These are phyloP conservation scores for Herpotrichia juniperi DNA, from an alignment of 2,329 filamentous ascomycete species.

Conservation along the genomic window DNA sequence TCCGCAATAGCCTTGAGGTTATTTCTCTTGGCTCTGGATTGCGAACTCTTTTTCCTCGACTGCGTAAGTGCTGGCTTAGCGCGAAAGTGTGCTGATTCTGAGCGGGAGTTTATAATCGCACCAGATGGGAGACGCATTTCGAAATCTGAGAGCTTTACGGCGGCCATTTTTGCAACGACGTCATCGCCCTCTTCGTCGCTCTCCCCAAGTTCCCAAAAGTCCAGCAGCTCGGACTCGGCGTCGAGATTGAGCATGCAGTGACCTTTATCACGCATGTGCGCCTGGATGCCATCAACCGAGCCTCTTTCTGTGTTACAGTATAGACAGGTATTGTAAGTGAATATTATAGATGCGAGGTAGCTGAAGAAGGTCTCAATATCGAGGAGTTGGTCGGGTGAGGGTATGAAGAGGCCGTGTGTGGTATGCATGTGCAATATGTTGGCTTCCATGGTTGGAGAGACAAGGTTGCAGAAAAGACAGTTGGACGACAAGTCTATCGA, in stretches of 20 bases:
- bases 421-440: slow-evolving; percentile 34
- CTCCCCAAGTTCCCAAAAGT: slow-evolving; percentile 46
- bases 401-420: slow-evolving; percentile 30
- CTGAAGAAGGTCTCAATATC: slow-evolving; percentile 35
- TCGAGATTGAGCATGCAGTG: slow-evolving; percentile 44
- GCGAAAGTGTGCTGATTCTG: slow-evolving; percentile 14
- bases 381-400: slow-evolving; percentile 24
- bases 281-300: slow-evolving; percentile 32
- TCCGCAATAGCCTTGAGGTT: slow-evolving; percentile 2
- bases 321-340: slow-evolving; percentile 40
- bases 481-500: slow-evolving; percentile 6
- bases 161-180: too few relatives aligned
- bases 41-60: slow-evolving; percentile 11
- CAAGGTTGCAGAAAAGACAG: slow-evolving; percentile 36
- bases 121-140: slow-evolving; percentile 26
- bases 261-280: slow-evolving; percentile 44
- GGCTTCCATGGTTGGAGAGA: slow-evolving; percentile 15
- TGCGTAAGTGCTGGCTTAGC: slow-evolving; percentile 14
- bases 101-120: slow-evolving; percentile 16
- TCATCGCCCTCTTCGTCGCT: too few relatives aligned
- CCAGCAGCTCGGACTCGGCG: slow-evolving; percentile 37
- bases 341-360: slow-evolving; percentile 36
- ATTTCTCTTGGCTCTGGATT: slow-evolving; percentile 10
- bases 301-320: slow-evolving; percentile 39
- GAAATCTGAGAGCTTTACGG: slow-evolving; percentile 13